phyloP scores from a whole-genome alignment of 1,284 basidiomycete genomes.

The Cryptococcus sp. region DNA sequence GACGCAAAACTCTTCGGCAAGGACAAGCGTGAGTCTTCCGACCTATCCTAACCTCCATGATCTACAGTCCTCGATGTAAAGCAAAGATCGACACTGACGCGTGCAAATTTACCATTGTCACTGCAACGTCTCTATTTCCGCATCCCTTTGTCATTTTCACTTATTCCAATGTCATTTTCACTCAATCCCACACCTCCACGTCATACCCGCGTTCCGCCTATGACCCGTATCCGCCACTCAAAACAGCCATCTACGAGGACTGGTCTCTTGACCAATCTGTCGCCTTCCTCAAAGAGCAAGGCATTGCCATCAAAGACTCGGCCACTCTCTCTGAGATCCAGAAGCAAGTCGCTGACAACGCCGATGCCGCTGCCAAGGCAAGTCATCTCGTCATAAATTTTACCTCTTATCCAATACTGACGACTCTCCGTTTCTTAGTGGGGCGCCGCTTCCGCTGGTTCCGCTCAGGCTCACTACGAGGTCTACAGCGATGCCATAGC shows the following conservation, averaged over 20 bases:
- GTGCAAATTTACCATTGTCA: neutral
- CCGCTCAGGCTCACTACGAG: slow-evolving; percentile 68
- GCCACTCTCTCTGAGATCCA: slow-evolving; percentile 53
- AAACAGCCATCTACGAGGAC: slow-evolving; percentile 59
- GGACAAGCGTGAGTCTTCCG: slow-evolving; percentile 42
- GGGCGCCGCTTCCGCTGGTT: slow-evolving; percentile 61
- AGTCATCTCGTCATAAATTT: slow-evolving; percentile 25
- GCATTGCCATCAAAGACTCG: slow-evolving; percentile 62
- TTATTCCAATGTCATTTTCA: neutral
- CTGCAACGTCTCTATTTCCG: neutral
- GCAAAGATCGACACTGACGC: neutral
- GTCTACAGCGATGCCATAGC: slow-evolving; percentile 55
- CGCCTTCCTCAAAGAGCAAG: slow-evolving; percentile 71
- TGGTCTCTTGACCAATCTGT: slow-evolving; percentile 69
- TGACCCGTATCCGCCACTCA: slow-evolving; percentile 2
- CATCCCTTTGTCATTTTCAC: slow-evolving; percentile 2
- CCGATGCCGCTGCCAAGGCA: slow-evolving; percentile 58
- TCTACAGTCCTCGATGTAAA: neutral
- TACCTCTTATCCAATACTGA: neutral
- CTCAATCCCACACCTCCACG: neutral
- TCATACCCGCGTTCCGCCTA: neutral
- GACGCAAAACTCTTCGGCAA: slow-evolving; percentile 50
- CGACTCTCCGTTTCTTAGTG: slow-evolving; percentile 25
- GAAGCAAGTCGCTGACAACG: slow-evolving; percentile 57
- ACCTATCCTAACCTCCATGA: neutral